Base-by-base conservation (phyloP, 371 early-diverging fungal species). In the Apophysomyces elegans region DNA sequence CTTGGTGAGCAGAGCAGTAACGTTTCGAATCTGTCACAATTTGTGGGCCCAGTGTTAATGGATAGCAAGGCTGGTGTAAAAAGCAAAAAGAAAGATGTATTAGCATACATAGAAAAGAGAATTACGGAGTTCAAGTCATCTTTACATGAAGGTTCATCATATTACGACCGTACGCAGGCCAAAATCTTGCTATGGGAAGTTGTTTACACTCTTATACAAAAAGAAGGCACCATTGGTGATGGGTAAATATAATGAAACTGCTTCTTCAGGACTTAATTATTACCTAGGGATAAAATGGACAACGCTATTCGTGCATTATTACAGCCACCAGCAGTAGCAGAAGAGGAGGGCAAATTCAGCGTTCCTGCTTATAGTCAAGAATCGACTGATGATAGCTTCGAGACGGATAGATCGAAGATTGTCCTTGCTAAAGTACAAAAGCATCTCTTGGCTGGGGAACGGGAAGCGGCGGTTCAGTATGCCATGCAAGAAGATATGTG, bases 401-500 rank as follows among this genome's bases (percentile, higher is more conserved):
- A 61, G 39, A 37, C 47, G 11, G 77, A 78, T 32, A 59, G 66
- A 46, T 69, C 77, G 5, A 65, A 82, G 21, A 68, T 69, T 18
- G 64, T 81, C 21, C 38, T 89, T 36, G 79, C 76, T 18, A 83
- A 79, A 41, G 74, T 96, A 7, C 88, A 93, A 68, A 70, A 77
- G 0, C 66, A 84, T 26, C 84, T 97, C 41, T 72, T 94, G 41
- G 72, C 81, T 12, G 96, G 96, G 4, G 89, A 95, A 67, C 89
- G 93, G 13, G 62, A 73, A 35, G 90, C 78, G 0, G 96, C 97
- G 1, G 91, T 93, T 13, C 80, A 86, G 7, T 79, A 86, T 59
- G 91, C 95, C 0, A 82, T 91, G 60, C 81, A 81, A 50, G 81
- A 87, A 41, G 86, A 86, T 57, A 67, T 94, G 57, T 97, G 96